These are phyloP conservation scores for Saprolegnia parasitica DNA, from an alignment of 352 stramenopile genomes.

Conservation along the genomic window DNA sequence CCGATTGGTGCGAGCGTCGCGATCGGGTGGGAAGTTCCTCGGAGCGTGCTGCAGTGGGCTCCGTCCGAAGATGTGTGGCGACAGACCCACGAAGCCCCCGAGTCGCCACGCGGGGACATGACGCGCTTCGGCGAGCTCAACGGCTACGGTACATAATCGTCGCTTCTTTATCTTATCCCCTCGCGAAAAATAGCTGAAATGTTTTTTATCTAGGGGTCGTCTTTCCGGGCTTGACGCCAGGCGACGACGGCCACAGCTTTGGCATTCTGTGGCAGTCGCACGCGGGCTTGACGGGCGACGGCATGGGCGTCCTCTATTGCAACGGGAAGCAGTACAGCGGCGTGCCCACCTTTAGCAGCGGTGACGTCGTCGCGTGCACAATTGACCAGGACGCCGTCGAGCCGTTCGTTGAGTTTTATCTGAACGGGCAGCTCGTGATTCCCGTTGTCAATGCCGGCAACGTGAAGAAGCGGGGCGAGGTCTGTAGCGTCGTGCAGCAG, in stretches of 20 bases:
- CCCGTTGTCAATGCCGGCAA: slow-evolving; percentile 23
- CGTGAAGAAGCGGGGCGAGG: neutral
- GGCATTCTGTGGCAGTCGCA: slow-evolving; percentile 74
- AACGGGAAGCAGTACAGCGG: slow-evolving; percentile 64
- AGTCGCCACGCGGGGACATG: slow-evolving; percentile 20
- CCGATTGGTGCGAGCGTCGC: slow-evolving; percentile 65
- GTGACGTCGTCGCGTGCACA: slow-evolving; percentile 66
- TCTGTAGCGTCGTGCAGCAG: neutral
- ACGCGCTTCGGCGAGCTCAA: slow-evolving; percentile 17
- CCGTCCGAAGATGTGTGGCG: slow-evolving; percentile 9
- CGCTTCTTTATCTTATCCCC: too few species aligned
- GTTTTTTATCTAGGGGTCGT: slow-evolving; percentile 34
- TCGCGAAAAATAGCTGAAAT: too few species aligned
- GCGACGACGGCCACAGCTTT: slow-evolving; percentile 50
- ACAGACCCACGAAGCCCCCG: neutral
- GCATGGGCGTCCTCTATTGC: slow-evolving; percentile 68
- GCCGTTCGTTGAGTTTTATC: slow-evolving; percentile 64
- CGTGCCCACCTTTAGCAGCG: slow-evolving; percentile 55
- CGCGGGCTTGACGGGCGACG: slow-evolving; percentile 38
- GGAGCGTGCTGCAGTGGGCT: slow-evolving; percentile 29
- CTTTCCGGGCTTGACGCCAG: slow-evolving; percentile 56
- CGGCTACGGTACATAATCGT: slow-evolving; percentile 26
- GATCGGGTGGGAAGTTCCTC: slow-evolving; percentile 72
- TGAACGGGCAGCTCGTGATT: slow-evolving; percentile 68
- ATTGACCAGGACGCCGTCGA: slow-evolving; percentile 69